Percentiles rank a stretch among this genome's conserved stretches.
These are phyloP conservation scores for Paspalum vaginatum DNA, from an alignment of 176 grass and related monocot species.

Conservation along the genomic window DNA sequence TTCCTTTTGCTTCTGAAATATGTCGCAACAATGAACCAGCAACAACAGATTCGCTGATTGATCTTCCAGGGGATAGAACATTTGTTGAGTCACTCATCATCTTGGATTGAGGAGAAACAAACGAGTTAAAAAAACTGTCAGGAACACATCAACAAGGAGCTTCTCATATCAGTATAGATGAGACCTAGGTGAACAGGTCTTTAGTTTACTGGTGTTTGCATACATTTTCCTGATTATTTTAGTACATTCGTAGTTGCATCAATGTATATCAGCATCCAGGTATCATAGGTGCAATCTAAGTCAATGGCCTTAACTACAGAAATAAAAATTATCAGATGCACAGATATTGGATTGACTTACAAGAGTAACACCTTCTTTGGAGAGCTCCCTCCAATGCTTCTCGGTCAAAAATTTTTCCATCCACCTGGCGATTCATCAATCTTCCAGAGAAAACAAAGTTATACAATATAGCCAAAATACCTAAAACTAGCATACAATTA, in stretches of 20 bases:
- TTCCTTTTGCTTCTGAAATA: conserved; percentile 94
- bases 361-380: conserved; percentile 98
- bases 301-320: background rate
- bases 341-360: conserved; percentile 63
- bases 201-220: background rate
- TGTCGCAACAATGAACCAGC: conserved; percentile 75
- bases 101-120: conserved; percentile 49
- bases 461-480: conserved; percentile 15
- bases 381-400: conserved; percentile 91
- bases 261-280: background rate
- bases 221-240: background rate
- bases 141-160: conserved; percentile 16
- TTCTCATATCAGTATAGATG: conserved; percentile 5
- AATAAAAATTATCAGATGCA: background rate
- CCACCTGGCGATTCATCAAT: conserved; percentile 96
- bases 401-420: conserved; percentile 95
- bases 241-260: background rate
- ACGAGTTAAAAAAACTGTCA: conserved; percentile 16
- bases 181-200: conserved; percentile 8
- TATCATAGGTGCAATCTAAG: conserved; percentile 17
- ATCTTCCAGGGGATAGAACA: conserved; percentile 96
- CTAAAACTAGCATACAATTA: conserved; percentile 11
- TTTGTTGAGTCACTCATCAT: conserved; percentile 99
- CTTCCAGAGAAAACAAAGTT: conserved; percentile 45
- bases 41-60: conserved; percentile 92